Percentiles rank a stretch among this genome's conserved stretches.
phyloP scores from a whole-genome alignment of 75 land plant species.

The Pinus tabuliformis region DNA sequence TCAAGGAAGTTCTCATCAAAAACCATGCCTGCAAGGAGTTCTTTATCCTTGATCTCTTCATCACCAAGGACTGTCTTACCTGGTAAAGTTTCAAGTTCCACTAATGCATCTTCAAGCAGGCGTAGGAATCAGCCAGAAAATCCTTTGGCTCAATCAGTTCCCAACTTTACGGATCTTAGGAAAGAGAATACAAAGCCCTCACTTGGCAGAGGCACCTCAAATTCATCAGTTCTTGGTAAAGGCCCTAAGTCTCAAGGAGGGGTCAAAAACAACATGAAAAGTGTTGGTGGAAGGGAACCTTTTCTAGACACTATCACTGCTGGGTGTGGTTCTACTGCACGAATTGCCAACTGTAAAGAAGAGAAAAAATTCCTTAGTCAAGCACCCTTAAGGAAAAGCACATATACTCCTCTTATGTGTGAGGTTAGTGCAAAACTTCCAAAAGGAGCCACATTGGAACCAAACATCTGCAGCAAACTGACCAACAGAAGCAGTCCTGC shows the following conservation, averaged over 20 bases:
- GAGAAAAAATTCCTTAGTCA: constrained; percentile 28
- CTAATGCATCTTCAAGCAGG: constrained; percentile 28
- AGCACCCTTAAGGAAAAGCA: constrained; percentile 45
- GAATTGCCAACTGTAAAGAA: constrained; percentile 4
- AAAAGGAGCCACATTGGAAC: constrained; percentile 30
- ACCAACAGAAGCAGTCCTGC: constrained; percentile 23
- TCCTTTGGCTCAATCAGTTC: constrained; percentile 7
- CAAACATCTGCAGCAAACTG: constrained; percentile 17
- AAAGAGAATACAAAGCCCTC: constrained; percentile 19
- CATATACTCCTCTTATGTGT: constrained; percentile 18
- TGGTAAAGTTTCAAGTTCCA: constrained; percentile 19
- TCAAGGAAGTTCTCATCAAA: not conserved
- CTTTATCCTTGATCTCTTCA: not conserved
- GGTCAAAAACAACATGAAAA: constrained; percentile 3
- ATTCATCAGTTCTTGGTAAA: constrained; percentile 14
- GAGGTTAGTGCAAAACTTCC: constrained; percentile 52
- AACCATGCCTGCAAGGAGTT: not conserved
- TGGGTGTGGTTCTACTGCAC: not conserved
- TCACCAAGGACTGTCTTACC: constrained; percentile 3
- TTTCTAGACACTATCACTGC: constrained; percentile 4
- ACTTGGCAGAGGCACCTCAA: constrained; percentile 11
- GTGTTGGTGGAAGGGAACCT: not conserved
- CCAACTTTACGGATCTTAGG: constrained; percentile 22
- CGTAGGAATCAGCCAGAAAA: constrained; percentile 19
- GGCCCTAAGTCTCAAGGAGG: not conserved